A percentile compares a stretch with the other conserved stretches of the same genome.
These are phyloP conservation scores for Polychaeton citri DNA, from an alignment of 2,329 filamentous ascomycete genomes.

Conservation along the genomic window DNA sequence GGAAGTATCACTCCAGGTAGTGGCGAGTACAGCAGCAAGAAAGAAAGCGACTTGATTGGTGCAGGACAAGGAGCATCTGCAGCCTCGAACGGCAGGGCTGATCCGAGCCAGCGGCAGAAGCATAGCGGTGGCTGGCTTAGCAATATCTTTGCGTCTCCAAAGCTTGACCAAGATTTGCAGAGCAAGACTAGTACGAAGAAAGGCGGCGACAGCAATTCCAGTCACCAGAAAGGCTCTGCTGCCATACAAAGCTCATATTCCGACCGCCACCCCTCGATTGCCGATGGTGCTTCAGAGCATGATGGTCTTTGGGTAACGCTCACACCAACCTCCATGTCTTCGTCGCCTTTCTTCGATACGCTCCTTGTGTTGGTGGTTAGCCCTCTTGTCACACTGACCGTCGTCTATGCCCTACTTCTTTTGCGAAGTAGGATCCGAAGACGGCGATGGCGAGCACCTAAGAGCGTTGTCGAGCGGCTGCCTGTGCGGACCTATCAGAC, in stretches of 20 bases:
- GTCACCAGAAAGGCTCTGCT: background rate
- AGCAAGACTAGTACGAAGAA: background rate
- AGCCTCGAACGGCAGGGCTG: constrained; percentile 5
- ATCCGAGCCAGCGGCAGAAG: constrained; percentile 5
- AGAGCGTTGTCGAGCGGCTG: constrained; percentile 87
- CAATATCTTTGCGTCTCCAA: constrained; percentile 10
- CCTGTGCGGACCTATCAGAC: constrained; percentile 93
- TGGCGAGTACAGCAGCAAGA: constrained; percentile 49
- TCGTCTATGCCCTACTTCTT: constrained; percentile 81
- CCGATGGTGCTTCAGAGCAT: constrained; percentile 25
- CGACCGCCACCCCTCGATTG: background rate
- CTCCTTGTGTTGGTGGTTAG: constrained; percentile 93
- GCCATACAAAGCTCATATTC: background rate
- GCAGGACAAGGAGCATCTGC: constrained; percentile 4
- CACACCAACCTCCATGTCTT: constrained; percentile 74
- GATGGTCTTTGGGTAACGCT: constrained; percentile 95
- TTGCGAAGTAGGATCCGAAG: constrained; percentile 79
- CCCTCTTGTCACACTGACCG: constrained; percentile 78
- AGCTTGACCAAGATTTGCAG: constrained; percentile 1
- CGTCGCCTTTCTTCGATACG: constrained; percentile 90
- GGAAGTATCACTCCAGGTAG: constrained; percentile 60
- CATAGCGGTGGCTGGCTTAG: constrained; percentile 13
- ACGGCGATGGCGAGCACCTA: constrained; percentile 89
- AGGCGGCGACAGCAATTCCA: too few species aligned
- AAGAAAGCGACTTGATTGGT: constrained; percentile 10